Conservation (phyloP, 768 basidiomycete species). For the Strobilomyces echinocephalus region DNA sequence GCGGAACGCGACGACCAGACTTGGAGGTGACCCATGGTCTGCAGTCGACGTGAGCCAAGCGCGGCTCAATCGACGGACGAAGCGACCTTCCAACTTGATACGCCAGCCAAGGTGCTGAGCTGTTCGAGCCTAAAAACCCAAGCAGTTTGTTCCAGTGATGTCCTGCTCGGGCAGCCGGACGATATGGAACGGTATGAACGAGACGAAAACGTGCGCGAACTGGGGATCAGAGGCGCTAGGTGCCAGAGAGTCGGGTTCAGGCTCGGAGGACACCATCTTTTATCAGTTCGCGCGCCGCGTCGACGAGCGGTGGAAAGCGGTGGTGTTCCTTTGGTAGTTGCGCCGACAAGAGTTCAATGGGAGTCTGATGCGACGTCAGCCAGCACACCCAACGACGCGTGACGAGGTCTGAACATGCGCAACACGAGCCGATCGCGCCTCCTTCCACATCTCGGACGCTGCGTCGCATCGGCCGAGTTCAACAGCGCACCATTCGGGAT, state of each 20-base stretch:
- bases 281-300: too few species aligned
- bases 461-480: too few species aligned
- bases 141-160: constrained; percentile 36
- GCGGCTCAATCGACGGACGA: not conserved
- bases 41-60: too few species aligned
- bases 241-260: constrained; percentile 43
- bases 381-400: constrained; percentile 38
- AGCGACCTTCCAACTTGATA: constrained; percentile 62
- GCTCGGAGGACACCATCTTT: constrained; percentile 4
- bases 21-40: too few species aligned
- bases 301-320: too few species aligned
- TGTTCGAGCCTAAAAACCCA: constrained; percentile 17
- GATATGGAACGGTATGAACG: constrained; percentile 21
- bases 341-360: too few species aligned
- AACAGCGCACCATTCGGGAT: too few species aligned
- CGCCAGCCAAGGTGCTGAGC: constrained; percentile 5
- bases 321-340: too few species aligned
- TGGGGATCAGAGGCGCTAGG: constrained; percentile 59
- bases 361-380: too few species aligned
- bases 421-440: too few species aligned
- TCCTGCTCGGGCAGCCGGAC: constrained; percentile 18
- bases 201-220: constrained; percentile 64
- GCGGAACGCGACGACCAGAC: too few species aligned
- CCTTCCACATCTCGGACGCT: too few species aligned
- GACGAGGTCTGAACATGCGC: not conserved